Percentiles rank a stretch among this genome's conserved stretches.
These are phyloP conservation scores for Saccharomyces eubayanus DNA, from an alignment of 805 yeast genomes.

Conservation along the genomic window DNA sequence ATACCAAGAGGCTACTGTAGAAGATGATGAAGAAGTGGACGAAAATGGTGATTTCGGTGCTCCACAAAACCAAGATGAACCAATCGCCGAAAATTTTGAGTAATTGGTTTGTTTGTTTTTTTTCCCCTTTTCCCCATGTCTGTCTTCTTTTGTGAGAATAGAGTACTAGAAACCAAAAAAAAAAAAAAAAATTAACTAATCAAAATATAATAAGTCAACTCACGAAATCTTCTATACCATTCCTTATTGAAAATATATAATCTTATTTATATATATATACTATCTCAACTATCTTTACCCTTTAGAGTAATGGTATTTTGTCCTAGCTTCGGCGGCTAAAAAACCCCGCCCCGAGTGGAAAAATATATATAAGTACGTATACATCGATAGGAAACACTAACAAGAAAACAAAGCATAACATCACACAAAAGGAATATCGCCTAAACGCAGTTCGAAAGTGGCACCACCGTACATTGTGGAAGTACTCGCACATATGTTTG, in stretches of 20 bases:
- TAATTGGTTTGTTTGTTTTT: slow-evolving; percentile 3
- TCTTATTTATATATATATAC: not conserved
- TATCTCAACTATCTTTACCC: not conserved
- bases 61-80: slow-evolving; percentile 31
- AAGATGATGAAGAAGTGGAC: slow-evolving; percentile 68
- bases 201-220: not conserved
- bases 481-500: no score
- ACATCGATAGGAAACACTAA: not conserved
- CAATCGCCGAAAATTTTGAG: slow-evolving; percentile 28
- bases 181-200: not conserved
- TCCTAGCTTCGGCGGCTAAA: not conserved
- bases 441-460: no score
- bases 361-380: not conserved
- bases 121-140: not conserved
- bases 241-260: not conserved
- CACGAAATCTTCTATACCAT: not conserved
- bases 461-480: no score
- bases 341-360: not conserved
- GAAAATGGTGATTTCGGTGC: slow-evolving; percentile 49
- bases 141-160: not conserved
- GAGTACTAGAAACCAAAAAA: not conserved
- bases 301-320: not conserved
- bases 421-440: no score
- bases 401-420: no score
- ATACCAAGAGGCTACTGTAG: slow-evolving; percentile 75